Percentiles rank a stretch among this genome's conserved stretches.
These are phyloP conservation scores for Nectriaceae sp. DNA, from an alignment of 2,329 filamentous ascomycete genomes.

Conservation along the genomic window DNA sequence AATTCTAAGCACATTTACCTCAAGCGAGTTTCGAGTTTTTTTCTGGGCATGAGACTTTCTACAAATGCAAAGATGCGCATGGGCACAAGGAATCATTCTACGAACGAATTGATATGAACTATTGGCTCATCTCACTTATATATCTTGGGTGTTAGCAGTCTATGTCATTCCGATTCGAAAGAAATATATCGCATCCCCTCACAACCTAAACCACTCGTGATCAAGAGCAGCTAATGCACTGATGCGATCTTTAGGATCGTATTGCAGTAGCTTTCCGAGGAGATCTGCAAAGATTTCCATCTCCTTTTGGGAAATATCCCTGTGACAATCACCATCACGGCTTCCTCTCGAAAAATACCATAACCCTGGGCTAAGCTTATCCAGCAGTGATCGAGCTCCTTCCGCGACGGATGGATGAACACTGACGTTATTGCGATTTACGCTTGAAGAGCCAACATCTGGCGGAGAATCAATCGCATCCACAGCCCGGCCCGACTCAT, in stretches of 20 bases:
- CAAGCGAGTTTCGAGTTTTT: no score
- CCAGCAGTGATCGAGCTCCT: slow-evolving; percentile 11
- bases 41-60: no score
- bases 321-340: background rate
- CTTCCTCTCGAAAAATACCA: slow-evolving; percentile 1
- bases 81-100: no score
- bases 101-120: no score
- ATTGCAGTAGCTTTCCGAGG: background rate
- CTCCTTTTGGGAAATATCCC: slow-evolving; percentile 1
- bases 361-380: slow-evolving; percentile 11
- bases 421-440: no score
- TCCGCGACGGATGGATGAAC: slow-evolving; percentile 3
- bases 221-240: background rate
- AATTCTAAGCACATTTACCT: no score
- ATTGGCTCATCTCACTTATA: no score
- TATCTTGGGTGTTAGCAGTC: no score
- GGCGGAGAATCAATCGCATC: background rate
- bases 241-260: background rate
- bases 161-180: no score
- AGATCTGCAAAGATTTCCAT: slow-evolving; percentile 2
- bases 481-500: slow-evolving; percentile 13
- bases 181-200: no score
- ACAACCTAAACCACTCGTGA: slow-evolving; percentile 5
- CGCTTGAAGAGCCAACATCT: no score
- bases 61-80: no score